Base-by-base conservation (phyloP, 2,329 filamentous ascomycete species). In the Proliferodiscus dingleyae region DNA sequence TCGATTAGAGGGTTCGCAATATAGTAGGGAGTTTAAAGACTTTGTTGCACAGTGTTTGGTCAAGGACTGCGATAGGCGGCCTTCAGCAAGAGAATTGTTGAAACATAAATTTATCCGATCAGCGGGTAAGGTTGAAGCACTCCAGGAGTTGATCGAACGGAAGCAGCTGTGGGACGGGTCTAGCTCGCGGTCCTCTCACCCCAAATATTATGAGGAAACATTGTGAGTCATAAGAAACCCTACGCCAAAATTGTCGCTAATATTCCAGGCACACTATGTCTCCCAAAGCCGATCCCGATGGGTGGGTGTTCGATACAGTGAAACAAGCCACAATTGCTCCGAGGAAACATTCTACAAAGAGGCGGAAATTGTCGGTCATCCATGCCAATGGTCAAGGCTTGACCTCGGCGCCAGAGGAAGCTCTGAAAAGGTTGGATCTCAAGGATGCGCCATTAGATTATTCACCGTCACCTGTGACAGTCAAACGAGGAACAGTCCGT, bases 291-390 rank as follows among this genome's bases (percentile, higher is more conserved):
- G 83, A 89, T 4, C 75, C 87, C 13, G 89, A 95, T 53, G 90
- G 87, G 53, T 97, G 91, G 91, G 85, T 95, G 2, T 97, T 97
- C 63, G 91, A 96, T 61, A 97, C 91, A 0, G 82, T 97, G 61
- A 93, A 87, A 65, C 77, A 79, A 9, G 66, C 73, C 6, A 88
- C 86, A 0, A 72, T 83, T 24, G 75, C 71, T 3, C 73, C 79
- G 30, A 55, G 71, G 47, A 71, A 78, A 57, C 80, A 75, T 30
- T 67, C 71, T 0, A 68, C 73, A 43, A 77, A 71, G 59, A 67
- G 71, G 38, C 71, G 78, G 43, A 78, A 80, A 48, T 71, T 77
- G 4, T 81, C 78, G 1, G 74, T 76, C 5, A 73, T 79, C 29
- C 73, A 76, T 51, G 66, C 71, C 30, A 73, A 62, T 56, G 61